phyloP scores from a whole-genome alignment of 2,329 filamentous ascomycete genomes.

The Bipolaris oryzae region DNA sequence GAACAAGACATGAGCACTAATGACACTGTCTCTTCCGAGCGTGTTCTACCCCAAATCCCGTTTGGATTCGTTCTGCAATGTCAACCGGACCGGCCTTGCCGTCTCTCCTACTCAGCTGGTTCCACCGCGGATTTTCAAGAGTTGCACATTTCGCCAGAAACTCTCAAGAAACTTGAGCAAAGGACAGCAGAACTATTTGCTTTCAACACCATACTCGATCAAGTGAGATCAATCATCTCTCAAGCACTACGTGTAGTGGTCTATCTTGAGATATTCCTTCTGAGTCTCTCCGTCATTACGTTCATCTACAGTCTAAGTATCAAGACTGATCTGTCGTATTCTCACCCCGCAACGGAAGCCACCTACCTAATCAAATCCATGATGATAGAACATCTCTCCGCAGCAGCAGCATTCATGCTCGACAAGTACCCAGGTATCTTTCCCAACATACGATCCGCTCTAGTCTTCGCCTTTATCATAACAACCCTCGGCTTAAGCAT shows the following conservation, averaged over 20 bases:
- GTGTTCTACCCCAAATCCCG: slow-evolving; percentile 7
- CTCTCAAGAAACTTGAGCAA: neutral
- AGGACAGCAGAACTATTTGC: neutral
- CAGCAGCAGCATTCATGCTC: neutral
- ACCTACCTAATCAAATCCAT: neutral
- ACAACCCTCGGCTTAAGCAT: neutral
- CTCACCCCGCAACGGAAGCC: neutral
- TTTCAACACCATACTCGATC: neutral
- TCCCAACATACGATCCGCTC: neutral
- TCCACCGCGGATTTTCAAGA: neutral
- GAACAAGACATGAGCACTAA: neutral
- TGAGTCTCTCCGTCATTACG: neutral
- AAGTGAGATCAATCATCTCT: neutral
- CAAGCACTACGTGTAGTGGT: neutral
- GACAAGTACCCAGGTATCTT: neutral
- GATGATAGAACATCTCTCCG: neutral
- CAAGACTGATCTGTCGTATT: neutral
- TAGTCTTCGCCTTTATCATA: neutral
- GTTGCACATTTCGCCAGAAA: neutral
- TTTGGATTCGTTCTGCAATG: slow-evolving; percentile 21
- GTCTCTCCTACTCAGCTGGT: slow-evolving; percentile 7
- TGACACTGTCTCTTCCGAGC: neutral
- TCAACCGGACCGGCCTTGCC: slow-evolving; percentile 9
- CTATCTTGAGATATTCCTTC: neutral
- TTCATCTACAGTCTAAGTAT: neutral